Percentiles rank a stretch among this genome's conserved stretches.
These are phyloP conservation scores for Lentinula detonsa DNA, from an alignment of 768 basidiomycete species.

Conservation along the genomic window DNA sequence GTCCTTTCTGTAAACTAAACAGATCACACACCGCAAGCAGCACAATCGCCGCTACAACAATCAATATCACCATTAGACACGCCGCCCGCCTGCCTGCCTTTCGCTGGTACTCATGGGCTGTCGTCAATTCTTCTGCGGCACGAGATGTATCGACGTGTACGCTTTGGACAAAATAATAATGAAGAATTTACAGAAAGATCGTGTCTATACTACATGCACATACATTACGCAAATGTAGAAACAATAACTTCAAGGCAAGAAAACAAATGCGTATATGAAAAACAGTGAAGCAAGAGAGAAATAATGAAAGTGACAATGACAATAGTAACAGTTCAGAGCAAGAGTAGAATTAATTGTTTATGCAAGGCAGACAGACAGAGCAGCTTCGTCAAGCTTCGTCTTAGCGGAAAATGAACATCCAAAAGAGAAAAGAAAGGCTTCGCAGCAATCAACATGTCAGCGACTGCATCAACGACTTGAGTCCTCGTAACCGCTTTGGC, in stretches of 20 bases:
- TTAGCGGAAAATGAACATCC: no score
- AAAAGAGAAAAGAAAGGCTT: background rate
- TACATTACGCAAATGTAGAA: no score
- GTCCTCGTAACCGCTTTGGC: slow-evolving; percentile 36
- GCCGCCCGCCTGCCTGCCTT: slow-evolving; percentile 88
- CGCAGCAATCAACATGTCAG: slow-evolving; percentile 7
- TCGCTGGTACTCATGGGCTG: slow-evolving; percentile 90
- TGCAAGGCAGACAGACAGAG: background rate
- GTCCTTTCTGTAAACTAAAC: no score
- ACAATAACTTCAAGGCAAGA: no score
- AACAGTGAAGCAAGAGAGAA: slow-evolving; percentile 5
- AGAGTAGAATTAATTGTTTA: background rate
- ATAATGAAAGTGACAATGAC: slow-evolving; percentile 7
- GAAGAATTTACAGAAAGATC: no score
- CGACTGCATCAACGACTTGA: slow-evolving; percentile 42
- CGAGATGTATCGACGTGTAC: slow-evolving; percentile 77
- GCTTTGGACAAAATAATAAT: slow-evolving; percentile 34
- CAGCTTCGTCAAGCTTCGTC: no score
- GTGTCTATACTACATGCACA: no score
- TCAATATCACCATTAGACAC: slow-evolving; percentile 84
- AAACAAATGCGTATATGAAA: background rate
- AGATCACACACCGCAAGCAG: slow-evolving; percentile 73
- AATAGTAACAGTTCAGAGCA: slow-evolving; percentile 2
- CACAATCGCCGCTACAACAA: slow-evolving; percentile 82
- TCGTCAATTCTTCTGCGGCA: slow-evolving; percentile 81